Base-by-base conservation (phyloP, 2,329 filamentous ascomycete genomes). In the Pseudogymnoascus sp. region DNA sequence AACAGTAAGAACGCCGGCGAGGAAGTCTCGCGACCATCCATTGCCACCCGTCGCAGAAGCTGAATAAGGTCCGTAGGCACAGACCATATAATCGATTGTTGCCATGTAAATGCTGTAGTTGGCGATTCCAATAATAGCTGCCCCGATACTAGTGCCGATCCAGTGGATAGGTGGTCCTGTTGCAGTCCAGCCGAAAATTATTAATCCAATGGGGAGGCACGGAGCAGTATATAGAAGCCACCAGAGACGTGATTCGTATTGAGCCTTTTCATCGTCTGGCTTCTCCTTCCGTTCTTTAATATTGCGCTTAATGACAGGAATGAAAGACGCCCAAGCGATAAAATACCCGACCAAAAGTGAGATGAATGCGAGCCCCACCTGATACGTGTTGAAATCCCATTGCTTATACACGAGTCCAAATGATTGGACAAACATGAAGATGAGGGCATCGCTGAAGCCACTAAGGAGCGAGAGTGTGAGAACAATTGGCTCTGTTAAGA, bases 61-160 rank as follows among this genome's bases (percentile, higher is more conserved):
- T 1, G 87, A 84, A 72, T 90, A 91, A 0, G 84, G 84, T 0
- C 88, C 89, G 69, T 91, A 90, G 0, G 87, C 86, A 64, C 85
- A 86, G 37, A 90, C 83, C 83, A 90, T 90, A 76, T 91, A 91
- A 73, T 91, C 86, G 67, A 90, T 88, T 1, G 87, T 89, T 1
- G 87, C 86, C 84, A 89, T 89, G 76, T 90, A 90, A 64, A 90
- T 89, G 47, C 64, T 67, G 44, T 88, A 89, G 70, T 91, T 91
- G 63, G 88, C 88, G 61, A 91, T 86, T 21, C 87, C 89, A 61
- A 91, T 85, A 50, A 89, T 77, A 14, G 79, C 80, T 1, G 81
- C 80, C 67, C 87, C 89, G 56, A 90, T 75, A 77, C 87, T 82
- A 2, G 86, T 85, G 0, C 80, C 85, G 21, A 89, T 84, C 88